Percentiles rank a stretch among this genome's conserved stretches.
Evolutionary conservation across 192 early-diverging fungal species (phyloP).

Genomic region (Obelidium mucronatum): DNA sequence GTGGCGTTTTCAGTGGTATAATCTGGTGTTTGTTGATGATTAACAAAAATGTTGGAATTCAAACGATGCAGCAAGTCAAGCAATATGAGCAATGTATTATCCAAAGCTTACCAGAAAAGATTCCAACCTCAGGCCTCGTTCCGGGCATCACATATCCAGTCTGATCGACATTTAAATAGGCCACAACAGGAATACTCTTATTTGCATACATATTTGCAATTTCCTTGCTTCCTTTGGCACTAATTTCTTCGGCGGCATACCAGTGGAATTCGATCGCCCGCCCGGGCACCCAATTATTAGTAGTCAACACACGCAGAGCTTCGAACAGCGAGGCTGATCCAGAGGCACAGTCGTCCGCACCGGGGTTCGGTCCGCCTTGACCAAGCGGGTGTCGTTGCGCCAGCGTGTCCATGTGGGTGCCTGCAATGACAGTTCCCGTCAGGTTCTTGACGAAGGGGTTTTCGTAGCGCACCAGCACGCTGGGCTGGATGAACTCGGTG

Average conservation of each 20-base stretch:
- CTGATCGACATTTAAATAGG: conserved; percentile 63
- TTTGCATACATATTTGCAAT: conserved; percentile 40
- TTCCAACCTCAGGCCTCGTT: conserved; percentile 65
- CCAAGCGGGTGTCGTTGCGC: not conserved
- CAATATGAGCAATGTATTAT: no score
- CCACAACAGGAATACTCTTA: conserved; percentile 14
- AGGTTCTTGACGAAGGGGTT: not conserved
- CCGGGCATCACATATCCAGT: conserved; percentile 46
- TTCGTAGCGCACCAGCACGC: conserved; percentile 39
- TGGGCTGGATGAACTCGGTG: conserved; percentile 30
- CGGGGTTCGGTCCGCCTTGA: conserved; percentile 54
- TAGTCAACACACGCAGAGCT: conserved; percentile 73
- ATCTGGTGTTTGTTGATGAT: no score
- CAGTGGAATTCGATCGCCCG: conserved; percentile 90
- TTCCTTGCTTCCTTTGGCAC: conserved; percentile 78
- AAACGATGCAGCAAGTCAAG: no score
- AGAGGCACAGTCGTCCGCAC: conserved; percentile 42
- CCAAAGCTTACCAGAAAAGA: conserved; percentile 74
- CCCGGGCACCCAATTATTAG: conserved; percentile 67
- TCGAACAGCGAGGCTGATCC: conserved; percentile 57
- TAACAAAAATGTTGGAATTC: no score
- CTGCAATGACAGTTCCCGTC: conserved; percentile 1
- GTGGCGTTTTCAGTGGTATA: not conserved
- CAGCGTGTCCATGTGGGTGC: conserved; percentile 10
- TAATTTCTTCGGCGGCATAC: conserved; percentile 89